These are phyloP conservation scores for Xylaria sp. DNA, from an alignment of 2,329 filamentous ascomycete genomes.

Conservation along the genomic window DNA sequence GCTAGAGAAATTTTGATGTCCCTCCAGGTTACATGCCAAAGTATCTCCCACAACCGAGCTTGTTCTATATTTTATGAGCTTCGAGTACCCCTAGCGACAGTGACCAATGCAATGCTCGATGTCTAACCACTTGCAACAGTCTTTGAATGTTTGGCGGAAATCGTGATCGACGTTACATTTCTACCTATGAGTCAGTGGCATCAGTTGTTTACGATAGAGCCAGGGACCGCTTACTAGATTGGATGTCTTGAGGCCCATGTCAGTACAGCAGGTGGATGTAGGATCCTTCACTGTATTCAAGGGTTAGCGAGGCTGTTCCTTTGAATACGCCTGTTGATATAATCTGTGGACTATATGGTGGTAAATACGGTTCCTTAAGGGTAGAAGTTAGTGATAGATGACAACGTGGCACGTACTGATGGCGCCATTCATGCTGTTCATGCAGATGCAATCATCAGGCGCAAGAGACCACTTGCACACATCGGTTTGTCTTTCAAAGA, in stretches of 20 bases:
- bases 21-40: neutral
- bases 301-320: neutral
- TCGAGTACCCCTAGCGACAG: constrained; percentile 25
- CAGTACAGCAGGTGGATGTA: constrained; percentile 28
- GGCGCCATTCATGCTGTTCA: constrained; percentile 36
- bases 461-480: constrained; percentile 33
- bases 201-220: neutral
- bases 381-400: neutral
- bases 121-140: constrained; percentile 34
- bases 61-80: too few relatives aligned
- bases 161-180: constrained; percentile 33
- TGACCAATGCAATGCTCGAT: constrained; percentile 33
- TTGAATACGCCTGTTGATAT: neutral
- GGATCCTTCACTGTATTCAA: constrained; percentile 24
- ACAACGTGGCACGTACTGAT: constrained; percentile 28
- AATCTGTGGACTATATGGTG: neutral
- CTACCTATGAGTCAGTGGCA: constrained; percentile 13
- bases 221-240: constrained; percentile 19
- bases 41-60: neutral
- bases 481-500: constrained; percentile 30
- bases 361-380: neutral
- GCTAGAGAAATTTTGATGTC: neutral
- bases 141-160: constrained; percentile 33
- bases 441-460: constrained; percentile 35
- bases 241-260: constrained; percentile 33